Evolutionary conservation across 1,284 basidiomycete species (phyloP).

Genomic region (Bondarzewia mesenterica): DNA sequence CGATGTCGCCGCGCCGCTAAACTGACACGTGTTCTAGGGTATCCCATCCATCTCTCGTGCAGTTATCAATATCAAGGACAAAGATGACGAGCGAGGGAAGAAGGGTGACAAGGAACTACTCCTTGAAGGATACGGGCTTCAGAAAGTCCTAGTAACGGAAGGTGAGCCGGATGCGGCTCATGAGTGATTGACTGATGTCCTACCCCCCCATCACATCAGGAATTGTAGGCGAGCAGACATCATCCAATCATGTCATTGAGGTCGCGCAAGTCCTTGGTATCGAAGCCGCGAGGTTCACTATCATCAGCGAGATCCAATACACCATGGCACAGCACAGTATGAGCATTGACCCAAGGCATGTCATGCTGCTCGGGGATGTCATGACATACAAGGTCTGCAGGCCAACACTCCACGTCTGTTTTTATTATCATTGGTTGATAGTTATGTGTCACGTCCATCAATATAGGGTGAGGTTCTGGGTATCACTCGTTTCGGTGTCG

Average conservation of each 20-base stretch:
- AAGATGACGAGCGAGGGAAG: conserved; percentile 64
- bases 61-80: conserved; percentile 87
- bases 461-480: conserved; percentile 90
- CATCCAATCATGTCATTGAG: conserved; percentile 98
- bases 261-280: conserved; percentile 92
- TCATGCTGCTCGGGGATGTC: conserved; percentile 97
- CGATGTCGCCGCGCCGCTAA: neutral
- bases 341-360: conserved; percentile 97
- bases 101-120: conserved; percentile 83
- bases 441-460: neutral
- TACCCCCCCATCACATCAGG: conserved; percentile 39
- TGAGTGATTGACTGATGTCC: too few species aligned
- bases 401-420: neutral
- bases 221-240: conserved; percentile 86
- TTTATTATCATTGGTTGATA: neutral
- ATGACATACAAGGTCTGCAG: conserved; percentile 90
- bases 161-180: conserved; percentile 36
- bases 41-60: conserved; percentile 81
- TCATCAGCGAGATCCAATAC: conserved; percentile 95
- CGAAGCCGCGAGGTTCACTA: conserved; percentile 90
- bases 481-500: conserved; percentile 99
- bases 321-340: conserved; percentile 98
- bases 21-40: conserved; percentile 40
- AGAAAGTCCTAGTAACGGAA: conserved; percentile 96
- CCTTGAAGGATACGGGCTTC: conserved; percentile 94